Percentiles rank a stretch among this genome's conserved stretches.
These are phyloP conservation scores for Calonectria montana DNA, from an alignment of 2,329 filamentous ascomycete species.

Conservation along the genomic window DNA sequence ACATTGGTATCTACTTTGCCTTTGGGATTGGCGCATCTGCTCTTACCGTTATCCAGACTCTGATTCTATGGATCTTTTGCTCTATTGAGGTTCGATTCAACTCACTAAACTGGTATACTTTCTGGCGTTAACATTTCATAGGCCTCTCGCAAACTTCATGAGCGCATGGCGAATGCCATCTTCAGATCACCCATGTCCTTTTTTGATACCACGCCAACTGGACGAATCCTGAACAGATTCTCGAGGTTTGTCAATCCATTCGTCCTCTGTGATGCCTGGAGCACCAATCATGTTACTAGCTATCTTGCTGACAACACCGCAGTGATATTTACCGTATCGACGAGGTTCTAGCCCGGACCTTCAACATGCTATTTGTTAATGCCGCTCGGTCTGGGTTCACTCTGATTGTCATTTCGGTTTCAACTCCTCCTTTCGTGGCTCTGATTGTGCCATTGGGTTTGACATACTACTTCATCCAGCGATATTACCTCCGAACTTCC, in stretches of 20 bases:
- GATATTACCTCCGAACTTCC: conserved; percentile 96
- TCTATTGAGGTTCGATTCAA: conserved; percentile 82
- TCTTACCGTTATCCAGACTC: conserved; percentile 89
- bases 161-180: conserved; percentile 96
- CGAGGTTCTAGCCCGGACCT: conserved; percentile 93
- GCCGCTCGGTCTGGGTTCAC: conserved; percentile 83
- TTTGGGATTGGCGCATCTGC: conserved; percentile 89
- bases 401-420: conserved; percentile 82
- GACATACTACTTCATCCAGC: conserved; percentile 92
- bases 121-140: conserved; percentile 46
- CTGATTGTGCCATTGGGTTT: conserved; percentile 84
- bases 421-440: conserved; percentile 83
- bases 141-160: conserved; percentile 95
- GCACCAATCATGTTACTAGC: neutral
- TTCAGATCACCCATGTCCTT: conserved; percentile 99
- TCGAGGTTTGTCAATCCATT: conserved; percentile 73
- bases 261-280: neutral
- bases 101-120: conserved; percentile 17
- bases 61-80: conserved; percentile 99
- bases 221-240: conserved; percentile 96
- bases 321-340: conserved; percentile 86
- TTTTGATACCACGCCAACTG: conserved; percentile 96
- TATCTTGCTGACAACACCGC: conserved; percentile 39
- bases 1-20: conserved; percentile 94
- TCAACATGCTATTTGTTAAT: conserved; percentile 95